phyloP scores from a whole-genome alignment of 495 filamentous ascomycete species.

The Trichoderma orchidacearum region DNA sequence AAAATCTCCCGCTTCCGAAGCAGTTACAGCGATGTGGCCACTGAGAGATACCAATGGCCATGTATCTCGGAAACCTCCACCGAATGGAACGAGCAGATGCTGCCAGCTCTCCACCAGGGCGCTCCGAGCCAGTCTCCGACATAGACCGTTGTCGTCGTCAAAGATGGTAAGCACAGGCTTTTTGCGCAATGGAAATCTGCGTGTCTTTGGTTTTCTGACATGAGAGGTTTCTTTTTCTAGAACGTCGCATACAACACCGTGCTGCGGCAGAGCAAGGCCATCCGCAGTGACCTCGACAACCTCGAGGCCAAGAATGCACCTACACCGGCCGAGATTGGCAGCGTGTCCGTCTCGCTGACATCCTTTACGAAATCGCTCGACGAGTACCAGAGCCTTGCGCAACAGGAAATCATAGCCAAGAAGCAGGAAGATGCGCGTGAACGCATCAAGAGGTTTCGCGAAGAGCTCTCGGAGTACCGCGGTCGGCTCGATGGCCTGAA shows the following conservation, averaged over 20 bases:
- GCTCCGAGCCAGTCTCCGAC: not conserved
- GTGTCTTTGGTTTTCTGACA: not conserved
- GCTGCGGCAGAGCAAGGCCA: conserved; percentile 63
- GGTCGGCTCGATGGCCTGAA: conserved; percentile 65
- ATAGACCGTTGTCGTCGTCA: not conserved
- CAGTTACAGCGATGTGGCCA: not conserved
- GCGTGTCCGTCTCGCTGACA: conserved; percentile 64
- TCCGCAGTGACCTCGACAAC: conserved; percentile 58
- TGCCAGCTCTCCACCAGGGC: not conserved
- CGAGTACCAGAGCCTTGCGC: conserved; percentile 76
- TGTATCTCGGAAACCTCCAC: too few relatives aligned
- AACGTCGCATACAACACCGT: conserved; percentile 78
- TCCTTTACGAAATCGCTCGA: conserved; percentile 85
- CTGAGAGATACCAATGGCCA: too few relatives aligned
- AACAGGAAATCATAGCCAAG: conserved; percentile 69
- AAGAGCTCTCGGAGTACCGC: conserved; percentile 67
- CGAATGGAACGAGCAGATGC: not conserved
- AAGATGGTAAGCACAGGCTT: not conserved
- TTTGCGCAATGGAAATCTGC: not conserved
- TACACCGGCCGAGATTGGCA: conserved; percentile 25
- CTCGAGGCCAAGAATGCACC: conserved; percentile 46
- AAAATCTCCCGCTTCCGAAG: not conserved
- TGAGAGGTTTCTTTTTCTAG: conserved; percentile 13
- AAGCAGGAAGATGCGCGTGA: conserved; percentile 88
- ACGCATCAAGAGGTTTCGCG: conserved; percentile 71